A percentile compares a stretch with the other conserved stretches of the same genome.
These are phyloP conservation scores for Stephanodiscus triporus DNA, from an alignment of 108 stramenopile genomes.

Conservation along the genomic window DNA sequence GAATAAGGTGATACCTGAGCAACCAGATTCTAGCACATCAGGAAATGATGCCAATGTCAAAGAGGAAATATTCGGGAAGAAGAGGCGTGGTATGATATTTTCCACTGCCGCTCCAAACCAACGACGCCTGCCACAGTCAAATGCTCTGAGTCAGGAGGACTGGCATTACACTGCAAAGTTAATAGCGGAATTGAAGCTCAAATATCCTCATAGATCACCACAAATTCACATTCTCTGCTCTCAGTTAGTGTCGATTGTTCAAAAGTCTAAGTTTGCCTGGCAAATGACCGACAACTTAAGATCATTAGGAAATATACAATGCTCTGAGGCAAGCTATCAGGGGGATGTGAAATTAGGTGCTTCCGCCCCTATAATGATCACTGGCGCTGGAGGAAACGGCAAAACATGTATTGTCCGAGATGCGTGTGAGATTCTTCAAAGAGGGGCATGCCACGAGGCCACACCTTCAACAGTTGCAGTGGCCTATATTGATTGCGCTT, in stretches of 20 bases:
- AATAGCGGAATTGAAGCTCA: slow-evolving; percentile 21
- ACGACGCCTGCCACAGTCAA: not conserved
- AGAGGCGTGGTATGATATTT: slow-evolving; percentile 33
- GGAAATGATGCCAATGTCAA: not conserved
- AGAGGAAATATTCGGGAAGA: slow-evolving; percentile 1
- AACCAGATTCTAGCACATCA: not conserved
- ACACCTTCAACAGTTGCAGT: slow-evolving; percentile 20
- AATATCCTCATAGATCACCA: slow-evolving; percentile 33
- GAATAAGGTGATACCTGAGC: not conserved
- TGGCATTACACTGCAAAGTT: not conserved
- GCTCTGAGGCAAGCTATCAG: slow-evolving; percentile 34
- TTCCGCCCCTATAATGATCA: slow-evolving; percentile 67
- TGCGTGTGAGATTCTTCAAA: slow-evolving; percentile 32
- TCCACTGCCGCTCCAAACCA: not conserved
- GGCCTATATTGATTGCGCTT: slow-evolving; percentile 75
- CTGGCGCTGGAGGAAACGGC: slow-evolving; percentile 61
- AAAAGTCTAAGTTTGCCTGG: slow-evolving; percentile 38
- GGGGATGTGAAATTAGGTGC: slow-evolving; percentile 34
- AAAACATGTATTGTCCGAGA: slow-evolving; percentile 67
- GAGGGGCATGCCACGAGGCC: slow-evolving; percentile 1
- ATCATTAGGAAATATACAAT: slow-evolving; percentile 3
- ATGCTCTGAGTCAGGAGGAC: not conserved
- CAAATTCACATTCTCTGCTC: slow-evolving; percentile 30
- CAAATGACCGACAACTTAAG: slow-evolving; percentile 5
- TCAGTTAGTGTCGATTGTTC: slow-evolving; percentile 19